phyloP scores from a whole-genome alignment of 108 stramenopile genomes.

The Aurantiochytrium sp. region DNA sequence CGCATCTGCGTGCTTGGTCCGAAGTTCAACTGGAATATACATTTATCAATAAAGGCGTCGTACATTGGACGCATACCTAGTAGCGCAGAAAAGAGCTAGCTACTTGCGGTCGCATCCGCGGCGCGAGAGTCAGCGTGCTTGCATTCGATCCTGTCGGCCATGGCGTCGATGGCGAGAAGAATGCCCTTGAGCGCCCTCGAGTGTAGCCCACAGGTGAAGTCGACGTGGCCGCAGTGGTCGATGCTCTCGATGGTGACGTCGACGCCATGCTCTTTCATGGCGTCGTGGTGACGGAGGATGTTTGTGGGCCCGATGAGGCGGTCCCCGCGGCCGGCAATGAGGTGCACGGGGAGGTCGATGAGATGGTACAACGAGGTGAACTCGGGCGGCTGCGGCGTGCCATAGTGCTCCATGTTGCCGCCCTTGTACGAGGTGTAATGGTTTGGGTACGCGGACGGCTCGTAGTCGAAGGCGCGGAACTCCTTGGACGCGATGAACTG shows the following conservation, averaged over 20 bases:
- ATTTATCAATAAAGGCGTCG: too few relatives aligned
- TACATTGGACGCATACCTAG: too few relatives aligned
- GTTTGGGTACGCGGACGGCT: neutral
- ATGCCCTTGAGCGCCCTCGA: neutral
- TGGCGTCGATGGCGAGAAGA: neutral
- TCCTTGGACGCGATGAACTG: conserved; percentile 15
- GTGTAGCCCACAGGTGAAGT: conserved; percentile 31
- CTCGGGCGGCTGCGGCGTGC: conserved; percentile 14
- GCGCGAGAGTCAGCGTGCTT: too few relatives aligned
- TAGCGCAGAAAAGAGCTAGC: too few relatives aligned
- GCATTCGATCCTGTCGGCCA: neutral
- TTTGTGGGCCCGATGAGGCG: conserved; percentile 29
- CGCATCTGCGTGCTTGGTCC: too few relatives aligned
- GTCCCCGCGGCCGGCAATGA: conserved; percentile 30
- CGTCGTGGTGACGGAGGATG: neutral
- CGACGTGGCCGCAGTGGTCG: conserved; percentile 19
- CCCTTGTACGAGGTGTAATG: conserved; percentile 10
- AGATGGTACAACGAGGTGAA: conserved; percentile 13
- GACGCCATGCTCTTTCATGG: neutral
- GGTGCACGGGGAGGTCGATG: conserved; percentile 30
- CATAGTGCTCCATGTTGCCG: conserved; percentile 30
- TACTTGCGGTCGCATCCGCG: too few relatives aligned
- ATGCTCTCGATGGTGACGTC: neutral
- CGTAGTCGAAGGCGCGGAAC: conserved; percentile 17
- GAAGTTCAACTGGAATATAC: too few relatives aligned